Percentiles rank a stretch among this genome's conserved stretches.
These are phyloP conservation scores for Phlyctochytrium planicorne DNA, from an alignment of 192 early-diverging fungal species.

Conservation along the genomic window DNA sequence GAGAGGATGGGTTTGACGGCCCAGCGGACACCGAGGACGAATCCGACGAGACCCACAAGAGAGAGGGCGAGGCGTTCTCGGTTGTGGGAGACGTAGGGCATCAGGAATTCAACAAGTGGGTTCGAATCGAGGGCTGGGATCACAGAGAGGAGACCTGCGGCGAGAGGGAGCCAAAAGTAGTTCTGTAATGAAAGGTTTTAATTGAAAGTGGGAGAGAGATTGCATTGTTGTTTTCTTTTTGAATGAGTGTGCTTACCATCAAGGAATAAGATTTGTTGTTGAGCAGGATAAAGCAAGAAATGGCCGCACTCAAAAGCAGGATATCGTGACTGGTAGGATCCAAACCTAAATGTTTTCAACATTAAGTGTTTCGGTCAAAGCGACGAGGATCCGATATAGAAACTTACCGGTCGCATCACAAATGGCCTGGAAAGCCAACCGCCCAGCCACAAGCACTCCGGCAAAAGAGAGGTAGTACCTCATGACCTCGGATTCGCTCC, in stretches of 20 bases:
- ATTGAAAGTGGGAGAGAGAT: neutral
- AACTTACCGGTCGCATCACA: constrained; percentile 5
- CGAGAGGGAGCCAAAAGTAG: constrained; percentile 10
- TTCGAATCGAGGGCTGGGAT: constrained; percentile 5
- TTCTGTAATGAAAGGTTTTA: neutral
- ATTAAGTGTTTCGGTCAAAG: neutral
- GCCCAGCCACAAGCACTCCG: neutral
- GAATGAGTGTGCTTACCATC: constrained; percentile 3
- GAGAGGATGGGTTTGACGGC: neutral
- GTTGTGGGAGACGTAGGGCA: constrained; percentile 11
- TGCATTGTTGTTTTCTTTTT: no score
- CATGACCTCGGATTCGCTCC: constrained; percentile 7
- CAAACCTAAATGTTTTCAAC: neutral
- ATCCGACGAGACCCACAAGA: neutral
- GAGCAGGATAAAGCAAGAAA: constrained; percentile 2
- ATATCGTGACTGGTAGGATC: constrained; percentile 10
- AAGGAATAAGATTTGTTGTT: constrained; percentile 7
- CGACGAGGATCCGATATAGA: neutral
- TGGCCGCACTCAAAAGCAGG: constrained; percentile 6
- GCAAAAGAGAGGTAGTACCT: constrained; percentile 18
- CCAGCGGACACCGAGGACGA: constrained; percentile 9
- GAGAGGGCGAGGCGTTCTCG: constrained; percentile 6
- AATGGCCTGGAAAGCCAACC: constrained; percentile 7
- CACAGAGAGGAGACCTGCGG: constrained; percentile 2
- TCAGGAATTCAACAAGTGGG: constrained; percentile 11